Conservation (phyloP, 2,329 filamentous ascomycete genomes). For the Ophiocordyceps robertsii region DNA sequence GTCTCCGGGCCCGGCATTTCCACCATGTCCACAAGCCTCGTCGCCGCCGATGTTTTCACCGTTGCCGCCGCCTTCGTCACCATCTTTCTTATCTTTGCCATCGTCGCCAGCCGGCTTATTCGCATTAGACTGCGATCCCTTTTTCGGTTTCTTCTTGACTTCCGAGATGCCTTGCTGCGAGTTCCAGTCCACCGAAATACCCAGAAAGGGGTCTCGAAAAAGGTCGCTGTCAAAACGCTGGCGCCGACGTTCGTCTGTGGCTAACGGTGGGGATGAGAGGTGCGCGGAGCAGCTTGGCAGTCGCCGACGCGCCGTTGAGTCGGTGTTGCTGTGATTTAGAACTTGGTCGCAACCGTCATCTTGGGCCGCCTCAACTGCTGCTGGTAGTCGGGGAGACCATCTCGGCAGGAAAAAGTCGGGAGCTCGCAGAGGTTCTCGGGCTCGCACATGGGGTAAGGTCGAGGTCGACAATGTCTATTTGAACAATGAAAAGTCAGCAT, state of each 20-base stretch:
- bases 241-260: background rate
- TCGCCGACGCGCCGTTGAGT: slow-evolving; percentile 3
- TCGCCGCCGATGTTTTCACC: slow-evolving; percentile 1
- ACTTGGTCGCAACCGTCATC: background rate
- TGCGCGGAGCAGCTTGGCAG: background rate
- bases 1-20: slow-evolving; percentile 1
- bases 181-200: slow-evolving; percentile 11
- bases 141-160: slow-evolving; percentile 7
- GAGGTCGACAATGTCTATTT: background rate
- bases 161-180: slow-evolving; percentile 6
- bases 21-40: background rate
- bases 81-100: slow-evolving; percentile 3
- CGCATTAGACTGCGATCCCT: background rate
- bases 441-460: background rate
- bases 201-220: slow-evolving; percentile 7
- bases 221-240: slow-evolving; percentile 2
- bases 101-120: slow-evolving; percentile 5
- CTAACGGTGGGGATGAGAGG: background rate
- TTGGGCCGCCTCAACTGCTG: background rate
- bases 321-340: slow-evolving; percentile 1
- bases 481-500: too few species aligned
- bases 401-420: slow-evolving; percentile 1
- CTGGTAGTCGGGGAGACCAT: background rate
- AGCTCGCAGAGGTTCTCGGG: background rate
- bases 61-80: slow-evolving; percentile 3